Evolutionary conservation across 2,329 filamentous ascomycete genomes (phyloP), one percentile per base, ranked within the genome.

Genomic region (Magnaporthiopsis poae): DNA sequence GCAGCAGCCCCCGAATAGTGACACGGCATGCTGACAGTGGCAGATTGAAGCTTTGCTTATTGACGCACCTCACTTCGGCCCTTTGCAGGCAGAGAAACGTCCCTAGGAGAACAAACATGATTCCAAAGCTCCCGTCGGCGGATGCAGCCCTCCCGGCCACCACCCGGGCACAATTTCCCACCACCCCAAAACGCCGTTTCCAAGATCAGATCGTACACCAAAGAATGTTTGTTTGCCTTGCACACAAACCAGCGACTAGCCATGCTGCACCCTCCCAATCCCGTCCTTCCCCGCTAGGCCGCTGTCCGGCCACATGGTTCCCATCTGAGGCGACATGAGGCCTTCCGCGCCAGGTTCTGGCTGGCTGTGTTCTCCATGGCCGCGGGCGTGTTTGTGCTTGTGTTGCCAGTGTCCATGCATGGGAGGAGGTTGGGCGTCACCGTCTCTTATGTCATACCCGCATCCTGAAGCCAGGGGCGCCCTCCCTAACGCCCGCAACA

Each of bases 401-500:
- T 56, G 18, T 25, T 25, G 21, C 46, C 46, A 11, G 46, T 25
- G 46, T 9, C 21, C 39, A n/a, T n/a, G 46, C 46, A 31, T 31
- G 35, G 8, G 35, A 25, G 7, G 21, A 56, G 46, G 46, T 61
- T 61, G 31, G 31, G 62, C 62, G 62, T 64, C 62, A 64, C 62
- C 39, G 33, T 64, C 33, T 63, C 21, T 35, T 27, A 29, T 64
- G 62, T 64, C 62, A 52, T 64, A 64, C 35, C 60, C 3, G 21
- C 46, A 56, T 56, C 18, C 46, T 56, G 46, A 56, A 56, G 46
- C 46, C 21, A 56, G 46, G 21, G 46, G n/a, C 46, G 46, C 46
- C 46, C 46, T 56, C 46, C 18, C 27, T 59, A 62, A 56, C 60
- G 60, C 61, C 60, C 65, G 60, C 64, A 65, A 62, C 36, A 59